Conservation (phyloP, 192 early-diverging fungal species). For the Kappamyces sp. region DNA sequence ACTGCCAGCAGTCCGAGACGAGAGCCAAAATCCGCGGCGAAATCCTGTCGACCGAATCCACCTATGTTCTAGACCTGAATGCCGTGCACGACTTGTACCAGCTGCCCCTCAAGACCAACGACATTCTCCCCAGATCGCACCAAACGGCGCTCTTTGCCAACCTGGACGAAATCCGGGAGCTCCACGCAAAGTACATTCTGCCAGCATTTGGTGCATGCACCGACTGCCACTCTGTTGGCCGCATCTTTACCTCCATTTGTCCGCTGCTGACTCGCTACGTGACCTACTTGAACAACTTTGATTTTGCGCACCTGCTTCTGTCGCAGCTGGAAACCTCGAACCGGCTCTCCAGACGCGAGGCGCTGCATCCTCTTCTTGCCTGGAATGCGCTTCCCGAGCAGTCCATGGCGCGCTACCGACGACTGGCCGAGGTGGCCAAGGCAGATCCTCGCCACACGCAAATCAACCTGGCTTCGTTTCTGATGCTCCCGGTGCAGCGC, state of each 20-base stretch:
- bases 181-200: slow-evolving; percentile 51
- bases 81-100: slow-evolving; percentile 65
- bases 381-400: not conserved
- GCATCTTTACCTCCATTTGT: slow-evolving; percentile 67
- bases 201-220: not conserved
- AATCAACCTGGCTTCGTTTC: slow-evolving; percentile 73
- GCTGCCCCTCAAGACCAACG: slow-evolving; percentile 38
- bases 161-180: slow-evolving; percentile 65
- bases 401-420: not conserved
- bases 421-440: slow-evolving; percentile 14
- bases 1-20: slow-evolving; percentile 27
- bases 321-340: slow-evolving; percentile 31
- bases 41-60: slow-evolving; percentile 75
- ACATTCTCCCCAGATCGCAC: slow-evolving; percentile 19
- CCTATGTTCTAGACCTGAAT: slow-evolving; percentile 77
- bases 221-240: slow-evolving; percentile 57
- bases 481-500: slow-evolving; percentile 89
- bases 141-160: slow-evolving; percentile 62
- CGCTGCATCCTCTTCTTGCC: not conserved
- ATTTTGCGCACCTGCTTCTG: slow-evolving; percentile 60
- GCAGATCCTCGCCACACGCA: slow-evolving; percentile 62
- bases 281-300: slow-evolving; percentile 79
- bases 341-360: not conserved
- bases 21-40: slow-evolving; percentile 67
- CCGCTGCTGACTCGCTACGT: slow-evolving; percentile 81